Percentiles rank a stretch among this genome's conserved stretches.
These are phyloP conservation scores for Pezicula radicicola DNA, from an alignment of 2,329 filamentous ascomycete species.

Conservation along the genomic window DNA sequence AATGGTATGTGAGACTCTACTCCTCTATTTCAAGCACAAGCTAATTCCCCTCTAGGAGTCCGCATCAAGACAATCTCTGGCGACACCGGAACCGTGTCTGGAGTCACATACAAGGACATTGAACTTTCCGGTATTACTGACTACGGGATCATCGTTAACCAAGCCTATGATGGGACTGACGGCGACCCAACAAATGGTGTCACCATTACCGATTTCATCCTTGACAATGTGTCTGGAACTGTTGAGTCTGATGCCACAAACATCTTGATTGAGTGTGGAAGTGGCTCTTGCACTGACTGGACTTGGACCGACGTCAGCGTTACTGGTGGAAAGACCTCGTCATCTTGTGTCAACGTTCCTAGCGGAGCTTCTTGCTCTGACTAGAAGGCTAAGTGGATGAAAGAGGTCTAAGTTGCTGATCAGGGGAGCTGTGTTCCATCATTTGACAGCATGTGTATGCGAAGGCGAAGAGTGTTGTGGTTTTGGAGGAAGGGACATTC, in stretches of 20 bases:
- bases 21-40: constrained; percentile 14
- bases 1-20: constrained; percentile 34
- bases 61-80: constrained; percentile 54
- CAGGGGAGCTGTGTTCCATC: too few species aligned
- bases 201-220: constrained; percentile 44
- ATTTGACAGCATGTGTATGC: too few species aligned
- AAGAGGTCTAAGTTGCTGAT: not conserved
- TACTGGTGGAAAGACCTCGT: constrained; percentile 45
- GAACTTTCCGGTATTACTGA: constrained; percentile 43
- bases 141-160: constrained; percentile 52
- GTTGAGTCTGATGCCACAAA: constrained; percentile 31
- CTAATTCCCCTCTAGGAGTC: constrained; percentile 41
- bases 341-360: constrained; percentile 37
- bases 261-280: constrained; percentile 50
- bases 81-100: constrained; percentile 47
- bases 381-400: not conserved
- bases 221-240: constrained; percentile 38
- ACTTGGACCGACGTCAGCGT: constrained; percentile 43
- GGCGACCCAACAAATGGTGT: constrained; percentile 43
- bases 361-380: constrained; percentile 6
- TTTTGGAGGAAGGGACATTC: too few species aligned
- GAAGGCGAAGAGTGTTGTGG: too few species aligned
- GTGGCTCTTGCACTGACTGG: constrained; percentile 23
- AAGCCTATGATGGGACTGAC: constrained; percentile 45
- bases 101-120: constrained; percentile 50